Evolutionary conservation across 257 asterid genomes (phyloP).

Genomic region (Petunia axillaris): DNA sequence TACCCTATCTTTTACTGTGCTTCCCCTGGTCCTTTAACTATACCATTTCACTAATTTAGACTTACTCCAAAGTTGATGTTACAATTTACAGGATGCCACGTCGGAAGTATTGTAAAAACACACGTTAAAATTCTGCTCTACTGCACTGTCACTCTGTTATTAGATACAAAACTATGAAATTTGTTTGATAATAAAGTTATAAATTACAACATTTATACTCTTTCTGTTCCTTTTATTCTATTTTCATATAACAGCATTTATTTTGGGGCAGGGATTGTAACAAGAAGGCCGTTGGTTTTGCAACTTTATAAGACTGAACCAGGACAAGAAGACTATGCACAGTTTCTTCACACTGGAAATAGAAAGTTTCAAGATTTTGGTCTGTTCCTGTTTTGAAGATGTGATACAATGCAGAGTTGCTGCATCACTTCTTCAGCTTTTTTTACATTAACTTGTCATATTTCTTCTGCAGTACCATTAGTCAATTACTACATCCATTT

Average conservation of each 20-base stretch:
- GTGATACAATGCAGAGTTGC: not conserved
- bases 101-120: not conserved
- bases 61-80: not conserved
- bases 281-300: conserved; percentile 53
- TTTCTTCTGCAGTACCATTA: not conserved
- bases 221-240: not conserved
- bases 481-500: not conserved
- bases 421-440: not conserved
- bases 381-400: conserved; percentile 25
- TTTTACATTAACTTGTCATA: not conserved
- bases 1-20: not conserved
- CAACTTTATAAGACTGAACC: conserved; percentile 44
- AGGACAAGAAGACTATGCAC: conserved; percentile 47
- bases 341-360: conserved; percentile 43
- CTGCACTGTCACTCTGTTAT: not conserved
- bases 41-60: conserved; percentile 20
- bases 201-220: conserved; percentile 3
- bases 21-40: conserved; percentile 8
- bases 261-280: conserved; percentile 46
- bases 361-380: conserved; percentile 46
- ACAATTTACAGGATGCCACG: not conserved
- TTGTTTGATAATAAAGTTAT: not conserved
- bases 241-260: conserved; percentile 6
- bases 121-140: not conserved
- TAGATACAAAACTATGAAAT: not conserved